These are phyloP conservation scores for Papiliotrema fonsecae DNA, from an alignment of 1,284 basidiomycete species.

Conservation along the genomic window DNA sequence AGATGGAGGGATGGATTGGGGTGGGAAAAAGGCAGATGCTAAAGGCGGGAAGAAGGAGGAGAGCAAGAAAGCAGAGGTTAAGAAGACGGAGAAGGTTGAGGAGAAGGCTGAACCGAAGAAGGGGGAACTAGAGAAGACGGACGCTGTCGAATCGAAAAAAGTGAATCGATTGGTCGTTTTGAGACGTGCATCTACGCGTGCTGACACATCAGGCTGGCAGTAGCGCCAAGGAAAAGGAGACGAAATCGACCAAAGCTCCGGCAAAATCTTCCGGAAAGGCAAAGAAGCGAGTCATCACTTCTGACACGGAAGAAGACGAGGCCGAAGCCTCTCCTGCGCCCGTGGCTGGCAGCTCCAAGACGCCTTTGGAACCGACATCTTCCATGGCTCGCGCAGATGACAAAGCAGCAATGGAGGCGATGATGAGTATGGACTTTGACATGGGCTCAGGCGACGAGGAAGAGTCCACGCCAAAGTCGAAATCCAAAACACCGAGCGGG, in stretches of 20 bases:
- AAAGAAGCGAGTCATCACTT: background rate
- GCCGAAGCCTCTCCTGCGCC: conserved; percentile 2
- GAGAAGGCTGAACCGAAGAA: background rate
- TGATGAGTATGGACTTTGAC: conserved; percentile 41
- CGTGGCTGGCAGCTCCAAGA: conserved; percentile 3
- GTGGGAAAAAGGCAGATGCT: conserved; percentile 8
- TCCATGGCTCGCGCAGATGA: conserved; percentile 36
- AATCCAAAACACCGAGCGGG: conserved; percentile 5
- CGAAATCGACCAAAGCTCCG: background rate
- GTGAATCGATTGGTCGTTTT: background rate
- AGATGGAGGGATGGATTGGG: conserved; percentile 23
- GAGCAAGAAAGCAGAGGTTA: conserved; percentile 2
- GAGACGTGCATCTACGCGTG: background rate
- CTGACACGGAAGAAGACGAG: background rate
- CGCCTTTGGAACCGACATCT: conserved; percentile 25
- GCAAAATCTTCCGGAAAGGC: background rate
- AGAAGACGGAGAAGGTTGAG: conserved; percentile 11
- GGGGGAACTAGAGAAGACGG: conserved; percentile 4
- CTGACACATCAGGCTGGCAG: background rate
- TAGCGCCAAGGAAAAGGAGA: no score
- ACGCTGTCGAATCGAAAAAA: conserved; percentile 3
- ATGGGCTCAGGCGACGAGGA: conserved; percentile 14
- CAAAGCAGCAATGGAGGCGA: conserved; percentile 42
- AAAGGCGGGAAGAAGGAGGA: conserved; percentile 6
- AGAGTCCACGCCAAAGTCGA: conserved; percentile 7